Evolutionary conservation across 495 filamentous ascomycete genomes (phyloP).

Genomic region (Neurospora sp.): DNA sequence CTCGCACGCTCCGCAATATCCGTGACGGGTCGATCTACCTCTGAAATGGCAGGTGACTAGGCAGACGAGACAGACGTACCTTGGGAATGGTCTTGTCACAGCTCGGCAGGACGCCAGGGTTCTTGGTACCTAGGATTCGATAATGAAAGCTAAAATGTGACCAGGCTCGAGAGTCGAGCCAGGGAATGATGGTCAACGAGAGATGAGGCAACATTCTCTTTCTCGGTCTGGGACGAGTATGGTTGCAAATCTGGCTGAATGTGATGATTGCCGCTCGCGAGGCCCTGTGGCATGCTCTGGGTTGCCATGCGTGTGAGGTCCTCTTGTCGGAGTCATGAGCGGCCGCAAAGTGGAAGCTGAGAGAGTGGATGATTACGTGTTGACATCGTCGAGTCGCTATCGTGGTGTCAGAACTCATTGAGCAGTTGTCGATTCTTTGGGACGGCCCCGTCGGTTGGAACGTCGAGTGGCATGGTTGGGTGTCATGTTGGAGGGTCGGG

Average conservation of each 20-base stretch:
- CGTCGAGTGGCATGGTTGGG: not conserved
- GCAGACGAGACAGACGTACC: not conserved
- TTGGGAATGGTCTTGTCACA: not conserved
- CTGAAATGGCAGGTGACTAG: not conserved
- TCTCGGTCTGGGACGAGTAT: not conserved
- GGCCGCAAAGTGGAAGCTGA: not conserved
- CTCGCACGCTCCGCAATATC: not conserved
- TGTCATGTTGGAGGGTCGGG: not conserved
- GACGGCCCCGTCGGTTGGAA: not conserved
- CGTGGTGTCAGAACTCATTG: not conserved
- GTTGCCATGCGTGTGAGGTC: not conserved
- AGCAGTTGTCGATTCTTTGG: not conserved
- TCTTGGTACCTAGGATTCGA: not conserved
- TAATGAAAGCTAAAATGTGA: not conserved
- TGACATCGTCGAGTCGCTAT: not conserved
- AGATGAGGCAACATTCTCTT: not conserved
- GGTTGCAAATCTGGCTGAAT: not conserved
- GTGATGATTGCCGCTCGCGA: not conserved
- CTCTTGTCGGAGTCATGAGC: not conserved
- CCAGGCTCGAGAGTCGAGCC: not conserved
- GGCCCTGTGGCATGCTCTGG: not conserved
- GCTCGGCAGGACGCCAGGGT: not conserved
- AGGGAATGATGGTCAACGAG: not conserved
- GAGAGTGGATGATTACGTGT: not conserved
- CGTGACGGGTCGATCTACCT: not conserved